Conservation (phyloP, 2,329 filamentous ascomycete genomes). For the Aspergillus ruber region DNA sequence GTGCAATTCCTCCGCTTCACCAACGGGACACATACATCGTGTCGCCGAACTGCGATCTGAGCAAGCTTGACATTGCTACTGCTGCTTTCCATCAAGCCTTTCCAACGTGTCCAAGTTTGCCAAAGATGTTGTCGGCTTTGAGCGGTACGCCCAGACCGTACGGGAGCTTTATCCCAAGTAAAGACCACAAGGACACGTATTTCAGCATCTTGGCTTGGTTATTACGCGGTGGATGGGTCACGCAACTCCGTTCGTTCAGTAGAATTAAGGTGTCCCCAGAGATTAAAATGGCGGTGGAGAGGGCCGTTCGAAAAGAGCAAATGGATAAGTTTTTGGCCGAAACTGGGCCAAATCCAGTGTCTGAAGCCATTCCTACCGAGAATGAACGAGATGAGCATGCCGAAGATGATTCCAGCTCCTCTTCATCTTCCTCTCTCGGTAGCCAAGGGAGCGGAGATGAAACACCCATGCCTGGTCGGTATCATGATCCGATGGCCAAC, state of each 20-base stretch:
- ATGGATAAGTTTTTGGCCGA: conserved; percentile 38
- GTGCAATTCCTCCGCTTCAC: conserved; percentile 84
- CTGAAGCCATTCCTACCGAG: conserved; percentile 1
- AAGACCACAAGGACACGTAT: conserved; percentile 79
- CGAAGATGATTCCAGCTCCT: conserved; percentile 22
- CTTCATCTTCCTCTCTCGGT: conserved; percentile 33
- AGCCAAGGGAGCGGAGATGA: conserved; percentile 34
- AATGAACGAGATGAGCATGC: conserved; percentile 6
- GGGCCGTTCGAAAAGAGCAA: conserved; percentile 62
- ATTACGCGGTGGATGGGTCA: conserved; percentile 87
- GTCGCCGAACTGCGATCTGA: conserved; percentile 78
- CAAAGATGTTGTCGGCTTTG: conserved; percentile 79
- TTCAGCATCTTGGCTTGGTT: conserved; percentile 91
- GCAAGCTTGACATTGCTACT: conserved; percentile 61
- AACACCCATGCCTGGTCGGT: conserved; percentile 28
- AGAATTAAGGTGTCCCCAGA: conserved; percentile 80
- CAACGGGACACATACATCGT: conserved; percentile 86
- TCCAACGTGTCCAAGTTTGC: conserved; percentile 72
- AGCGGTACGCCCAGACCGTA: conserved; percentile 76
- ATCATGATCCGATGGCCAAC: conserved; percentile 14
- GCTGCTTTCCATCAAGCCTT: conserved; percentile 71
- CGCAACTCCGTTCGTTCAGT: conserved; percentile 82
- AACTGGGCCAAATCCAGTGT: conserved; percentile 20
- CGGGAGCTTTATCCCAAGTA: conserved; percentile 75
- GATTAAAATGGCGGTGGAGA: conserved; percentile 73